phyloP scores from a whole-genome alignment of 1,284 basidiomycete genomes.

The Leccinum griseonigrum region DNA sequence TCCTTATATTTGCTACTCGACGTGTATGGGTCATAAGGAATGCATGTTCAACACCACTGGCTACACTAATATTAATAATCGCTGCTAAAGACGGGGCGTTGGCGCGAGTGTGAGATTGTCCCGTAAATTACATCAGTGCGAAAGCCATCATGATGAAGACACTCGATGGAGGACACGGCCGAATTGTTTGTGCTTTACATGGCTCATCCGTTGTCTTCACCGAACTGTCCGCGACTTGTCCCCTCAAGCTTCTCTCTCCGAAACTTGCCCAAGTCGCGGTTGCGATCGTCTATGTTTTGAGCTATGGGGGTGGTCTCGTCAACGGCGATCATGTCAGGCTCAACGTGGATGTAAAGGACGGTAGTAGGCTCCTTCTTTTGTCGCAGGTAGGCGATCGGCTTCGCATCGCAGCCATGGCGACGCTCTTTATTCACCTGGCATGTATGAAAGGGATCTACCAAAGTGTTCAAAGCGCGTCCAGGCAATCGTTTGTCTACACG shows the following conservation, averaged over 20 bases:
- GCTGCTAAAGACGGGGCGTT: background rate
- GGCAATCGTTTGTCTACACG: conserved; percentile 45
- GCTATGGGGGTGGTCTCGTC: conserved; percentile 93
- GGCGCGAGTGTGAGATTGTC: background rate
- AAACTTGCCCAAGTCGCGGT: conserved; percentile 47
- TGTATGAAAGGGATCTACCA: conserved; percentile 78
- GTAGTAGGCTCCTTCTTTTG: conserved; percentile 63
- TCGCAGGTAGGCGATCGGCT: conserved; percentile 65
- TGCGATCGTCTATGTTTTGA: conserved; percentile 77
- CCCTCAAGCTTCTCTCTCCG: conserved; percentile 88
- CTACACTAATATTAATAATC: conserved; percentile 29
- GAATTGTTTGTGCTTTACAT: conserved; percentile 50
- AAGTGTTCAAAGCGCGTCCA: conserved; percentile 81
- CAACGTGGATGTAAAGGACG: conserved; percentile 56
- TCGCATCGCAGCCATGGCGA: background rate
- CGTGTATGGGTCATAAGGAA: conserved; percentile 35
- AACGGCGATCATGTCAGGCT: conserved; percentile 80
- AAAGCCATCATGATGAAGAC: conserved; percentile 19
- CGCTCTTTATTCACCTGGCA: conserved; percentile 1
- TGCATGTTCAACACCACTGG: conserved; percentile 32
- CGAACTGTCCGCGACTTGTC: conserved; percentile 80
- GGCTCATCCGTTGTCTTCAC: conserved; percentile 64
- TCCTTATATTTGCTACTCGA: conserved; percentile 20
- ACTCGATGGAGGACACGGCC: conserved; percentile 51
- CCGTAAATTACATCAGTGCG: background rate